Evolutionary conservation across 345 rosid species (phyloP), one percentile per base, ranked within the genome.

Genomic region (Viola odorata): DNA sequence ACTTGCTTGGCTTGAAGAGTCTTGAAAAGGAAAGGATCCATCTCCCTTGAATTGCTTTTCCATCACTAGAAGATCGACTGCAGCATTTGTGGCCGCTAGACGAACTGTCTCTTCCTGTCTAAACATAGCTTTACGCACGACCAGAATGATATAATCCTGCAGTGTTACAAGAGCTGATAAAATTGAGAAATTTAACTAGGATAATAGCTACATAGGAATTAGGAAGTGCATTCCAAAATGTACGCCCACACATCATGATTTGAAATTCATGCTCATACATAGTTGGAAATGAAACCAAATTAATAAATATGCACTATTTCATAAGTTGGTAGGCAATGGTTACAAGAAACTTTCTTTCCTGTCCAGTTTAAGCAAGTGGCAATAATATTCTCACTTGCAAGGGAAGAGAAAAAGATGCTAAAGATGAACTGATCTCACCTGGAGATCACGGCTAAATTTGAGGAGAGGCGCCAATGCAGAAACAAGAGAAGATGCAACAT

Each of bases 1-100:
- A 69, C 97, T 85, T 66, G 97, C 88, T 82, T 90, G 91, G 81
- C 97, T 90, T 69, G 88, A 81, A 37, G 97, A 84, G 69, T 90
- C 95, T 80, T 84, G 88, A 69, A 79, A 71, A 67, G 80, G 69
- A 74, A 84, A 69, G 41, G 62, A 69, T 65, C 76, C 66, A 64
- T 75, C 76, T 64, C 53, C 72, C 69, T 71, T 81, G 67, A 84
- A 69, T 64, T 84, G 80, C 70, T 85, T 85, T 68, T 90, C 95
- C 47, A 82, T 82, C 69, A 87, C 69, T 69, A 87, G 79, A 62
- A 87, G 85, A 71, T 81, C 80, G 58, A 74, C 60, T 61, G 84
- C 69, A 45, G 84, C 79, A 66, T 77, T 79, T 12, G 86, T 77
- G 58, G 95, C 95, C 13, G 95, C 86, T 66, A 81, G 62, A 62